Evolutionary conservation across 176 grass and related monocot genomes (phyloP), one percentile per base, ranked within the genome.

Genomic region (Aegilops bicornis): DNA sequence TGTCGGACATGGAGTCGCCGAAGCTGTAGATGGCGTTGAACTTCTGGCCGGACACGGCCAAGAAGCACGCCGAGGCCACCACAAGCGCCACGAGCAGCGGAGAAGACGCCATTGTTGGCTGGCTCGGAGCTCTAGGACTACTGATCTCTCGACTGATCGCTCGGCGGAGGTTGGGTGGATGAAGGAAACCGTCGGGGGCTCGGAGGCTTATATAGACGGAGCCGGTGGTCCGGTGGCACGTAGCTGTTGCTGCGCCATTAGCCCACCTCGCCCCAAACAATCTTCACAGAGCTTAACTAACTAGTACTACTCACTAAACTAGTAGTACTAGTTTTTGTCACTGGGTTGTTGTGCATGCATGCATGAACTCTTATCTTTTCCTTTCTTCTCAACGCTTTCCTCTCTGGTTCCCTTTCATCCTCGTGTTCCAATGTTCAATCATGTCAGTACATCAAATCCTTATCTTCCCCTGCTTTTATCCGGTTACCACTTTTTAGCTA

Each of bases 1-100:
- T 92, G 86, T 97, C 95, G 30, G 95, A 94, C 78, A 97, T 90
- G 69, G 95, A 97, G 83, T 97, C 95, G 33, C 95, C 95, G 80
- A 95, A 97, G 83, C 92, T 97, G 70, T 70, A 97, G 47, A 97
- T 86, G 63, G 95, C 95, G 84, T 95, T 92, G 86, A 91, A 97
- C 36, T 72, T 84, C 90, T 89, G 92, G 76, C 80, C 88, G 35
- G 87, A 85, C 25, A 90, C 89, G 79, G 64, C 69, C 65, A 86
- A 0, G 61, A 85, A 79, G 14, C 15, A 11, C 2, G 86, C 81
- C 22, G 77, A 77, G 13, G 45, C 22, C 31, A 86, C 12, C 2
- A 92, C 50, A 2, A 92, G 58, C 59, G 73, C 69, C 30, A 47
- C 74, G 35, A 94, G 43, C 39, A 79, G 67, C 15, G 80, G 52